Base-by-base conservation (phyloP, 345 rosid species). In the Aquilaria malaccensis region DNA sequence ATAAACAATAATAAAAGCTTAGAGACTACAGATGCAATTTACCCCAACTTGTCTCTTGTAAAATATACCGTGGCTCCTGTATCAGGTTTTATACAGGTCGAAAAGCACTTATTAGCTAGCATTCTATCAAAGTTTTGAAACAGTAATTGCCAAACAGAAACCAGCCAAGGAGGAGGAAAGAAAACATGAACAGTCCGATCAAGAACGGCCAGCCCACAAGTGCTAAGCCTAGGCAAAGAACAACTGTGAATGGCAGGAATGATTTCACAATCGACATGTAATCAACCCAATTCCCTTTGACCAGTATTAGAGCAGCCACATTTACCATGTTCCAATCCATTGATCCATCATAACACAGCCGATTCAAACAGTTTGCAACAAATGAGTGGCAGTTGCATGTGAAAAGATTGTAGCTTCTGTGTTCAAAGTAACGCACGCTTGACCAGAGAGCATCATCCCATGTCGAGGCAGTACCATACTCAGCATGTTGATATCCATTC, bases 371-470 rank as follows among this genome's bases (percentile, higher is more conserved):
- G 71, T 84, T 67, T 15, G 97, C 95, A 10, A 76, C 89, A 47
- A 88, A 91, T 0, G 99, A 95, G 70, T 91, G 83, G 72, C 88
- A 77, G 83, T 85, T 95, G 84, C 99, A 91, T 1, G 88, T 95
- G 79, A 95, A 95, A 53, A 95, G 66, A 74, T 95, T 95, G 86
- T 88, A 85, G 58, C 83, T 83, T 63, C 72, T 86, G 76, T 82
- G 83, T 74, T 95, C 95, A 13, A 80, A 95, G 72, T 63, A 68
- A 1, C 87, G 83, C 4, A 46, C 45, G 12, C 84, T 88, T 15
- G 63, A 66, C 50, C 55, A 74, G 11, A 95, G 37, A 15, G 97
- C 84, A 52, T 91, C 94, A 43, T 91, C 96, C 97, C 99, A 95
- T 41, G 93, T 82, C 45, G 81, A 32, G 1, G 96, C 75, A 52